Conservation (phyloP, 805 yeast genomes). For the Debaryomyces hansenii region DNA sequence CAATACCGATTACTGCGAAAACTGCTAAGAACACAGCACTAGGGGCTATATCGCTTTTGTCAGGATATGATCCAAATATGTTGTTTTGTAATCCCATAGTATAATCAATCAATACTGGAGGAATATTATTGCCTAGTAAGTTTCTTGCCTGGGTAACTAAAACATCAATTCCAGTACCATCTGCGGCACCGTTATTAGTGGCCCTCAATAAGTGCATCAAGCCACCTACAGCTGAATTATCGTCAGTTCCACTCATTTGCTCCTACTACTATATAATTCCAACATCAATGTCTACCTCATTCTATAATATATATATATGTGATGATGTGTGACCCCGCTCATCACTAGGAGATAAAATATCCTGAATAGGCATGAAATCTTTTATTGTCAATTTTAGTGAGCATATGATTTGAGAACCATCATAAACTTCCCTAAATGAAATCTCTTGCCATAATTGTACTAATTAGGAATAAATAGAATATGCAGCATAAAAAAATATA, state of each 20-base stretch:
- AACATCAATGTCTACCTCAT: too few species aligned
- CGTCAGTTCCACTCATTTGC: slow-evolving; percentile 5
- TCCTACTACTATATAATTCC: too few species aligned
- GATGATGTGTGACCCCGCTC: too few species aligned
- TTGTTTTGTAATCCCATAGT: slow-evolving; percentile 43
- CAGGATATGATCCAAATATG: slow-evolving; percentile 64
- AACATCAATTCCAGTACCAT: slow-evolving; percentile 29
- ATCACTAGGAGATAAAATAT: too few species aligned
- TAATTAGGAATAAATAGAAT: too few species aligned
- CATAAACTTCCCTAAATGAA: too few species aligned
- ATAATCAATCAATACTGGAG: slow-evolving; percentile 36
- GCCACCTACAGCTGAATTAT: slow-evolving; percentile 28
- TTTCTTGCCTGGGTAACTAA: slow-evolving; percentile 29
- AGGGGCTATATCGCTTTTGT: slow-evolving; percentile 55
- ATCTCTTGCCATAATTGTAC: too few species aligned
- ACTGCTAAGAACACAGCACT: slow-evolving; percentile 55
- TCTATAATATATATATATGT: too few species aligned
- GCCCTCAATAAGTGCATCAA: slow-evolving; percentile 26
- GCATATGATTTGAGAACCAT: too few species aligned
- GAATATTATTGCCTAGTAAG: slow-evolving; percentile 38
- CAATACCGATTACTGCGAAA: slow-evolving; percentile 47
- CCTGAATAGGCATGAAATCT: too few species aligned
- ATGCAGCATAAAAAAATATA: too few species aligned
- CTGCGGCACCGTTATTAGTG: slow-evolving; percentile 30
- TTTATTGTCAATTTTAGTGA: too few species aligned